Evolutionary conservation across 257 asterid species (phyloP).

Genomic region (Solanum lignicaule): DNA sequence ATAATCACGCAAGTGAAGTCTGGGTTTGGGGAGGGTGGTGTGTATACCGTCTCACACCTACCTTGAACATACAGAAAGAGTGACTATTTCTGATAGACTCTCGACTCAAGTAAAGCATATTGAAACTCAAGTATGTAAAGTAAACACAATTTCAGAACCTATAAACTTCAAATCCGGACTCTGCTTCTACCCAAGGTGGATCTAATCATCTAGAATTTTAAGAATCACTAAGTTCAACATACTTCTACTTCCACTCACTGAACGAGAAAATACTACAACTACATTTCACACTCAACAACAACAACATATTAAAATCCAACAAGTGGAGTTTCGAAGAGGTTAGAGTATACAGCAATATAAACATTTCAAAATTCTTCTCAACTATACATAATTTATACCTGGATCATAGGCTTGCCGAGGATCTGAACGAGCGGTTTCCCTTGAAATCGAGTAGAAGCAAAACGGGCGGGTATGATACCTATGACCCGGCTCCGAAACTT

Average conservation of each 20-base stretch:
- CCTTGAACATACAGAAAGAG: not conserved
- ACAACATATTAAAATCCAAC: not conserved
- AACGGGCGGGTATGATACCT: slow-evolving; percentile 93
- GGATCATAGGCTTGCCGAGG: slow-evolving; percentile 99
- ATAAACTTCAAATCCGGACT: not conserved
- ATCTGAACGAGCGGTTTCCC: slow-evolving; percentile 83
- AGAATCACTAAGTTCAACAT: not conserved
- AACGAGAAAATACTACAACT: not conserved
- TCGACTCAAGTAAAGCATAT: not conserved
- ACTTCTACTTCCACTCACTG: not conserved
- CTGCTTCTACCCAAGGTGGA: not conserved
- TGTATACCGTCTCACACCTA: not conserved
- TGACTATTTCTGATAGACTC: not conserved
- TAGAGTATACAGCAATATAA: not conserved
- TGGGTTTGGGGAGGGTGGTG: not conserved
- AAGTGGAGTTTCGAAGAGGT: not conserved
- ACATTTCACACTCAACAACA: not conserved
- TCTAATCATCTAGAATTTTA: not conserved
- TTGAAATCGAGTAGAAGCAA: slow-evolving; percentile 76
- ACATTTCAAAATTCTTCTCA: not conserved
- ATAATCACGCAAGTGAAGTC: not conserved
- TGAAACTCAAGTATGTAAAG: not conserved
- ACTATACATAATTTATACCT: slow-evolving; percentile 16
- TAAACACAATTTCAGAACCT: not conserved
- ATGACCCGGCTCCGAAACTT: slow-evolving; percentile 67